phyloP scores from a whole-genome alignment of 148 eudicot genomes.

The Heliamphora exappendiculata region DNA sequence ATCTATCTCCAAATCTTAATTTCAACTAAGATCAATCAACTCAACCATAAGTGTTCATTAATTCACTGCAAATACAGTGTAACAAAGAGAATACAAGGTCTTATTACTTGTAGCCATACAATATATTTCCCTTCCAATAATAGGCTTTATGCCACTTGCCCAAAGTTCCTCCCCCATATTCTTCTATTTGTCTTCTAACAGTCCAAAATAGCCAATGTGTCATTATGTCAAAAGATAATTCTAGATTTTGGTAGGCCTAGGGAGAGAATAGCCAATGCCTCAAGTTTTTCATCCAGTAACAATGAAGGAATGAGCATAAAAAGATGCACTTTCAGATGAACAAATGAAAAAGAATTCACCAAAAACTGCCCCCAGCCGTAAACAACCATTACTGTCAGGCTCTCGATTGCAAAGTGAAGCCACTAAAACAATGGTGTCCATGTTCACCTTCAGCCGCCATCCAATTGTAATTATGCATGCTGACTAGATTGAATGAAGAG shows the following conservation, averaged over 20 bases:
- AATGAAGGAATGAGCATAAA: background rate
- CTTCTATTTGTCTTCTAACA: background rate
- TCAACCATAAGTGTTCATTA: background rate
- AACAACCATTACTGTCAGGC: background rate
- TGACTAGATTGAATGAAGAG: background rate
- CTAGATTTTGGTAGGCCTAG: background rate
- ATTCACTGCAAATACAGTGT: background rate
- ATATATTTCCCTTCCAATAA: background rate
- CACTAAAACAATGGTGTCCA: background rate
- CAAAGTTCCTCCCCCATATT: background rate
- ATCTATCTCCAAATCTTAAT: background rate
- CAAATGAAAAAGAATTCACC: background rate
- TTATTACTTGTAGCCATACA: background rate
- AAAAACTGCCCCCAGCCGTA: background rate
- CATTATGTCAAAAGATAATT: background rate
- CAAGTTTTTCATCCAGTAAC: background rate
- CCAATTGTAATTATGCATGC: background rate
- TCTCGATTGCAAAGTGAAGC: background rate
- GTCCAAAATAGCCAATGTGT: background rate
- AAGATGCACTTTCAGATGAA: background rate
- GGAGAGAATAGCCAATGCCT: background rate
- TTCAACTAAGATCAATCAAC: background rate
- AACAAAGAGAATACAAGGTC: background rate
- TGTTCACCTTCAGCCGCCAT: background rate
- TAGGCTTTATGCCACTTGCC: background rate